Evolutionary conservation across 306 rosid genomes (phyloP).

Genomic region (Canavalia ensiformis): DNA sequence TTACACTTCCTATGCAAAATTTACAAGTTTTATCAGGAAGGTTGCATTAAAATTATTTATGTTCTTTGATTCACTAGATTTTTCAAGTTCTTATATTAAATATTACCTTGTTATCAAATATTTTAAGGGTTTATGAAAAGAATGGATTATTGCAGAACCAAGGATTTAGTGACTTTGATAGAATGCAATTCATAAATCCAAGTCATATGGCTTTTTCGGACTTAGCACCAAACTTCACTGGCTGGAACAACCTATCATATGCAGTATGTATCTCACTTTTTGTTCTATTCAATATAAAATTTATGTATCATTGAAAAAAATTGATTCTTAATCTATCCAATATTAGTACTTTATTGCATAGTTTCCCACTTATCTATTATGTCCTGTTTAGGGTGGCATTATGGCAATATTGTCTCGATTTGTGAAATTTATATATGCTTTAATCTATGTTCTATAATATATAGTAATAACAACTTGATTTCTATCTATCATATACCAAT

Average conservation of each 20-base stretch:
- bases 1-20: constrained; percentile 3
- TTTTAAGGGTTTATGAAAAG: constrained; percentile 61
- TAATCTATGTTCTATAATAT: neutral
- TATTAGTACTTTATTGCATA: neutral
- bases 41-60: neutral
- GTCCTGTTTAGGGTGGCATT: neutral
- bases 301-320: neutral
- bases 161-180: constrained; percentile 56
- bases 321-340: neutral
- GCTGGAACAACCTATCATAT: constrained; percentile 61
- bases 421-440: constrained; percentile 23
- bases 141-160: constrained; percentile 58
- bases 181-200: constrained; percentile 52
- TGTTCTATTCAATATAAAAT: neutral
- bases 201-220: constrained; percentile 57
- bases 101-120: constrained; percentile 49
- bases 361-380: neutral
- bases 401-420: constrained; percentile 10
- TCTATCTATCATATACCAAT: constrained; percentile 8
- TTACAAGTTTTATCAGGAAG: neutral
- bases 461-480: neutral
- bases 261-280: constrained; percentile 51
- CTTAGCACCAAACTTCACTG: constrained; percentile 48
- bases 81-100: constrained; percentile 29
- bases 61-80: constrained; percentile 24